Percentiles rank a stretch among this genome's conserved stretches.
These are phyloP conservation scores for Solanum bukasovii DNA, from an alignment of 257 asterid genomes.

Conservation along the genomic window DNA sequence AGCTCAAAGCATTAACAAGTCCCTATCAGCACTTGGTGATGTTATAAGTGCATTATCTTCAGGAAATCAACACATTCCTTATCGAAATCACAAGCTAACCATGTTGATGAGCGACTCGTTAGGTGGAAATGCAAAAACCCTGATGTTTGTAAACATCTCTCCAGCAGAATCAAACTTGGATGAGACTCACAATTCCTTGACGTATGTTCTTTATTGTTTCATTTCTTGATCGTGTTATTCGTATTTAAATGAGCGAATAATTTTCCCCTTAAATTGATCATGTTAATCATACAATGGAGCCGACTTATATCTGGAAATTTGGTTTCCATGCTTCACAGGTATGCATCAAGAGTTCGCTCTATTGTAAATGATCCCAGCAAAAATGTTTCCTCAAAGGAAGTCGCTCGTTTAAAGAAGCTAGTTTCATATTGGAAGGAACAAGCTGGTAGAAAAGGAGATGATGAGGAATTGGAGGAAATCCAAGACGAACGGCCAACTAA, in stretches of 20 bases:
- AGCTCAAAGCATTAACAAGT: constrained; percentile 95
- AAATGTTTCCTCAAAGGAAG: constrained; percentile 75
- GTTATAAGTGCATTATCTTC: constrained; percentile 88
- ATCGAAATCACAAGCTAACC: constrained; percentile 91
- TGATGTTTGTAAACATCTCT: constrained; percentile 90
- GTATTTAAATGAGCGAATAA: neutral
- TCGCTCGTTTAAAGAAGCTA: constrained; percentile 76
- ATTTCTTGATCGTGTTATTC: neutral
- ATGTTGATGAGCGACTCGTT: constrained; percentile 98
- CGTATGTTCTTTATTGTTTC: constrained; percentile 26
- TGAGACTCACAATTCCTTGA: constrained; percentile 85
- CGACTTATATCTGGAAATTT: neutral
- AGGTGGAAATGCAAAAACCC: constrained; percentile 95
- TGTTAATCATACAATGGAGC: neutral
- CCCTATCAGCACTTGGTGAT: constrained; percentile 96
- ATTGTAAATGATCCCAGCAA: constrained; percentile 88
- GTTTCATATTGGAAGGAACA: constrained; percentile 86
- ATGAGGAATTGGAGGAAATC: constrained; percentile 79
- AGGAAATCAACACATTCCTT: constrained; percentile 84
- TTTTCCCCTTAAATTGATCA: neutral
- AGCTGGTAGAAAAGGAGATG: constrained; percentile 75
- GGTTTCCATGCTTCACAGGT: constrained; percentile 26
- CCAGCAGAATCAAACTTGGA: constrained; percentile 93
- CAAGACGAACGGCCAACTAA: constrained; percentile 52
- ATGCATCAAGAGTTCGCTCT: constrained; percentile 91